Conservation (phyloP, 2,329 filamentous ascomycete genomes). For the Fusarium ramigenum region DNA sequence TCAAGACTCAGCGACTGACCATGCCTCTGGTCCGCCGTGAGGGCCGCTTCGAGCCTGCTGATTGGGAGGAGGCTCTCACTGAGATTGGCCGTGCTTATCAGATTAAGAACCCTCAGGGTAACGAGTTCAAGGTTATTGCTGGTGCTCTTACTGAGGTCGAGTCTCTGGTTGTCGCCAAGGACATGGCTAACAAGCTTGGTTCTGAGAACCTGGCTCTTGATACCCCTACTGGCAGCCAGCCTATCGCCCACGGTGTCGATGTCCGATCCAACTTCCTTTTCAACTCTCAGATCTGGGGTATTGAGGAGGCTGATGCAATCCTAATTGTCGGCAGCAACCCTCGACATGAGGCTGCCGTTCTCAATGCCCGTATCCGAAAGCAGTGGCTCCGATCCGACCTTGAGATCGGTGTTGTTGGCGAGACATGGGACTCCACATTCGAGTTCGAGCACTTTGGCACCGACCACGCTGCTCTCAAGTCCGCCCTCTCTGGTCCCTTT, state of each 20-base stretch:
- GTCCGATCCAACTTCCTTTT: slow-evolving; percentile 95
- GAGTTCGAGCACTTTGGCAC: slow-evolving; percentile 91
- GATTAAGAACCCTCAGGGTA: slow-evolving; percentile 81
- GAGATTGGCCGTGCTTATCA: slow-evolving; percentile 86
- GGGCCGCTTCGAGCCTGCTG: slow-evolving; percentile 89
- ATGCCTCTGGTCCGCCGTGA: slow-evolving; percentile 89
- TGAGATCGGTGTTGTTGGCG: slow-evolving; percentile 89
- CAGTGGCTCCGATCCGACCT: slow-evolving; percentile 97
- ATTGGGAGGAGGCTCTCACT: slow-evolving; percentile 94
- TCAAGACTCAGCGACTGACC: slow-evolving; percentile 95
- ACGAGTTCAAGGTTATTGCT: slow-evolving; percentile 96
- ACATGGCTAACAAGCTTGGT: slow-evolving; percentile 93
- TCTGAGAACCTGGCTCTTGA: slow-evolving; percentile 96
- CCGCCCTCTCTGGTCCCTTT: slow-evolving; percentile 84
- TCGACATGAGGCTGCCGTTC: slow-evolving; percentile 90
- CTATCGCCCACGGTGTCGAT: slow-evolving; percentile 91
- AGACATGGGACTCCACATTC: slow-evolving; percentile 93
- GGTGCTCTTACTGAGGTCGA: slow-evolving; percentile 93
- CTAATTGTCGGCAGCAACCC: slow-evolving; percentile 96
- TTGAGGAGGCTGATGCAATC: slow-evolving; percentile 92
- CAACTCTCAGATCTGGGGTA: slow-evolving; percentile 93
- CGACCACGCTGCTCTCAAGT: slow-evolving; percentile 83
- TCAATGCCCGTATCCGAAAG: slow-evolving; percentile 97
- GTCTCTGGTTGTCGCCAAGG: slow-evolving; percentile 95
- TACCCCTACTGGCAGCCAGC: slow-evolving; percentile 82